Percentiles rank a stretch among this genome's conserved stretches.
These are phyloP conservation scores for Nannochloropsis salina DNA, from an alignment of 108 stramenopile species.

Conservation along the genomic window DNA sequence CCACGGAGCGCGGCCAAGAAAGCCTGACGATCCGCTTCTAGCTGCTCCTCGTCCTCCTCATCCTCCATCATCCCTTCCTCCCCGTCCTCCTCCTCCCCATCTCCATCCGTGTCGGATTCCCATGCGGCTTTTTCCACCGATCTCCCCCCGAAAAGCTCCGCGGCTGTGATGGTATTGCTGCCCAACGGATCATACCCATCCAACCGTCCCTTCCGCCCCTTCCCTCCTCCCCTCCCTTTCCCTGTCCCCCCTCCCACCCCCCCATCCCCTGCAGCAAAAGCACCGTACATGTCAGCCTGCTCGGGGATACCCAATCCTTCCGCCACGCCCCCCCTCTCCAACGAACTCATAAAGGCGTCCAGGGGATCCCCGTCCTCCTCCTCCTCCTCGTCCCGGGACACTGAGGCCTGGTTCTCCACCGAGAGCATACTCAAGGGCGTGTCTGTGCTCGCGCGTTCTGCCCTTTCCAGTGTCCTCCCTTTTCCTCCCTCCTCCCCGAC, in stretches of 20 bases:
- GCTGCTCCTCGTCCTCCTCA: not conserved
- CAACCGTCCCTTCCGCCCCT: not conserved
- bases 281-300: not conserved
- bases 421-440: not conserved
- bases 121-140: not conserved
- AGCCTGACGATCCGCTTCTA: not conserved
- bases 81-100: not conserved
- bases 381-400: not conserved
- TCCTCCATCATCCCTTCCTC: not conserved
- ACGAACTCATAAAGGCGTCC: slow-evolving; percentile 53
- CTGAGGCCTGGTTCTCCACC: not conserved
- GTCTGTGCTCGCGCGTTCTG: not conserved
- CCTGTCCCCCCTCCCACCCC: not conserved
- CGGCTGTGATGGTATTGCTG: not conserved
- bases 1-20: not conserved
- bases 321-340: slow-evolving; percentile 12
- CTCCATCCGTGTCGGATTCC: slow-evolving; percentile 34
- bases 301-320: not conserved
- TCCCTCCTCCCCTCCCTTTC: not conserved
- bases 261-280: not conserved
- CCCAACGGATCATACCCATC: not conserved
- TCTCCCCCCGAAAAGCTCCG: not conserved
- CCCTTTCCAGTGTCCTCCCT: not conserved
- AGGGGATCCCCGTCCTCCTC: slow-evolving; percentile 51
- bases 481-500: not conserved